phyloP scores from a whole-genome alignment of 2,329 filamentous ascomycete genomes.

The Alternaria longipes region DNA sequence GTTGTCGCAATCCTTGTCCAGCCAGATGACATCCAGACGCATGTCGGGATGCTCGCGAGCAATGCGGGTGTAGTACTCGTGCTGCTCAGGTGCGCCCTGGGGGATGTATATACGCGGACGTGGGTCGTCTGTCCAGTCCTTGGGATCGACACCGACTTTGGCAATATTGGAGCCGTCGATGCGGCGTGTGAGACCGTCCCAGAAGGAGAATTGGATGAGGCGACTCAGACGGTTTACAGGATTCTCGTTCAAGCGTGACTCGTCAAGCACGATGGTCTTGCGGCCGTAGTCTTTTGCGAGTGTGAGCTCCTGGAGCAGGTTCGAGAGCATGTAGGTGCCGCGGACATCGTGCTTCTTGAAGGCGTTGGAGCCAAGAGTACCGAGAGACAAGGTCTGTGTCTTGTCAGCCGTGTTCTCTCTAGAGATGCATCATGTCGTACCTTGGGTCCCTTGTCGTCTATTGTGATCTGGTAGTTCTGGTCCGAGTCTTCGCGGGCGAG shows the following conservation, averaged over 20 bases:
- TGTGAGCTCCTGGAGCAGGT: slow-evolving; percentile 92
- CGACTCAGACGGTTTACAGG: slow-evolving; percentile 88
- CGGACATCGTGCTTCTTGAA: slow-evolving; percentile 89
- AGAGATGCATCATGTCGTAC: slow-evolving; percentile 54
- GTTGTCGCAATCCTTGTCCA: slow-evolving; percentile 77
- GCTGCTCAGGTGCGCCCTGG: slow-evolving; percentile 82
- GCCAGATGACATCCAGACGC: slow-evolving; percentile 82
- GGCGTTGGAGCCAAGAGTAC: slow-evolving; percentile 85
- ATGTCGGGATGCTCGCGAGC: slow-evolving; percentile 82
- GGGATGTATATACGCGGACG: slow-evolving; percentile 93
- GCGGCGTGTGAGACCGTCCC: slow-evolving; percentile 86
- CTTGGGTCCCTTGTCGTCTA: slow-evolving; percentile 94
- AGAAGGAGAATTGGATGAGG: slow-evolving; percentile 89
- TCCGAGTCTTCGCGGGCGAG: slow-evolving; percentile 91
- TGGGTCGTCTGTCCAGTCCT: slow-evolving; percentile 93
- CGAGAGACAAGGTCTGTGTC: slow-evolving; percentile 76
- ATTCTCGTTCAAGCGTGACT: slow-evolving; percentile 92
- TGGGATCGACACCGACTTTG: slow-evolving; percentile 85
- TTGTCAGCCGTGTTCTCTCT: slow-evolving; percentile 32
- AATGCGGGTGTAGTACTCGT: slow-evolving; percentile 85
- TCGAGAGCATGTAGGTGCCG: slow-evolving; percentile 97
- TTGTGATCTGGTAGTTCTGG: slow-evolving; percentile 94
- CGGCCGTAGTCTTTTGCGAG: slow-evolving; percentile 90
- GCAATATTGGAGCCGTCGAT: slow-evolving; percentile 92
- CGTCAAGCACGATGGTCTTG: slow-evolving; percentile 89